Evolutionary conservation across 208 protist genomes (phyloP).

Genomic region (Trypanosoma platydactyli): DNA sequence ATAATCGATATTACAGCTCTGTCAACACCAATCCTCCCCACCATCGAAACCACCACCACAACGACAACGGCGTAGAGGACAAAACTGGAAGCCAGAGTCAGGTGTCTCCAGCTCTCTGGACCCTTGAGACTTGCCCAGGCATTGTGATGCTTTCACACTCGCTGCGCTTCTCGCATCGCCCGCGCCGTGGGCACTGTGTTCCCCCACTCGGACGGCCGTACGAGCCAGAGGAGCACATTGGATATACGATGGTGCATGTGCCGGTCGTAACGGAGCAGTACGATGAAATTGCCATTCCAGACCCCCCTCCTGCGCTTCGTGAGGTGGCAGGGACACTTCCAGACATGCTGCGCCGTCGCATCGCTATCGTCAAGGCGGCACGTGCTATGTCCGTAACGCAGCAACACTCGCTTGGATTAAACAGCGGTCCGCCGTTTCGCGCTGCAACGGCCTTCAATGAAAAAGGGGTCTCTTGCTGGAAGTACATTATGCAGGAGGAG

Average conservation of each 20-base stretch:
- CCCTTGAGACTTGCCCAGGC: constrained; percentile 28
- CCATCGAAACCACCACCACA: too few relatives aligned
- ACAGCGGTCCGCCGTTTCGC: neutral
- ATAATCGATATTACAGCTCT: constrained; percentile 13
- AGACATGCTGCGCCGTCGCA: constrained; percentile 15
- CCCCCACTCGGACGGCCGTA: constrained; percentile 47
- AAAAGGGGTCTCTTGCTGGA: constrained; percentile 58
- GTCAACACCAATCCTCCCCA: too few relatives aligned
- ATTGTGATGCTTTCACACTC: constrained; percentile 69
- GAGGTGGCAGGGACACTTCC: constrained; percentile 13
- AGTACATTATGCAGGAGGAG: constrained; percentile 46
- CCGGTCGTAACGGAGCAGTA: constrained; percentile 85
- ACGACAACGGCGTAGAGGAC: neutral
- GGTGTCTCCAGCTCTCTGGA: neutral
- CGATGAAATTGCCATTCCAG: constrained; percentile 78
- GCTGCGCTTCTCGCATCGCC: constrained; percentile 80
- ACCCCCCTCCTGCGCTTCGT: constrained; percentile 9
- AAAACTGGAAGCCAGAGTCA: neutral
- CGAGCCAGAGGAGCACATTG: constrained; percentile 51
- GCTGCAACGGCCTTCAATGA: constrained; percentile 10
- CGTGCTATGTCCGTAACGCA: constrained; percentile 1
- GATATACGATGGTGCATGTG: constrained; percentile 69
- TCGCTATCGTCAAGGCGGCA: constrained; percentile 15
- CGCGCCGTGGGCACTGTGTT: constrained; percentile 39
- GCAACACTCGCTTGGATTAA: neutral